Conservation (phyloP, 2,329 filamentous ascomycete species). For the Aspergillus melleus region DNA sequence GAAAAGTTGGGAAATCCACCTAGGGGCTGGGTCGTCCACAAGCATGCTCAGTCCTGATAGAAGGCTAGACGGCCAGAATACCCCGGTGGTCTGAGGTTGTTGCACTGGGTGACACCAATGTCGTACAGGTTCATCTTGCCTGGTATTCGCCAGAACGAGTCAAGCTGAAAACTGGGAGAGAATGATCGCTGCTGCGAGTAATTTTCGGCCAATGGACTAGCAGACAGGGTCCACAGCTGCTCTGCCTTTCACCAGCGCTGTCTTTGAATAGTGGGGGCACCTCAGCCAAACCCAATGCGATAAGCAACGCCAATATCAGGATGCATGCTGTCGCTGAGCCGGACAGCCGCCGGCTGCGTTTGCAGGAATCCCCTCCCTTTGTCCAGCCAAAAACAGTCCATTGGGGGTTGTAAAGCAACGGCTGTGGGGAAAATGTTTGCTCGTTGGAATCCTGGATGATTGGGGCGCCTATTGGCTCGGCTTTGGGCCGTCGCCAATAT, state of each 20-base stretch:
- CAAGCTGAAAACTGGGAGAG: constrained; percentile 20
- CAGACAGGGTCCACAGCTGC: constrained; percentile 5
- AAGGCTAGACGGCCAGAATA: constrained; percentile 23
- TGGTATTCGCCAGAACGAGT: constrained; percentile 28
- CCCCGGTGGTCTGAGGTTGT: constrained; percentile 33
- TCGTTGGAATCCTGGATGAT: constrained; percentile 12
- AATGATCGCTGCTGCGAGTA: constrained; percentile 3
- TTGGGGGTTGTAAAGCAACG: constrained; percentile 17
- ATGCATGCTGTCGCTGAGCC: constrained; percentile 13
- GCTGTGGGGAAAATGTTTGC: constrained; percentile 31
- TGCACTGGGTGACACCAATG: constrained; percentile 38
- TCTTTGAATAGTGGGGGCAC: constrained; percentile 1
- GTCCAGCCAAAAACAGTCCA: constrained; percentile 19
- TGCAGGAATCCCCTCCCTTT: constrained; percentile 22
- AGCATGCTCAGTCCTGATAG: constrained; percentile 15
- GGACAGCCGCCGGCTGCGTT: constrained; percentile 33
- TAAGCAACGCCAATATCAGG: constrained; percentile 2
- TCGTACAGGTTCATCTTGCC: constrained; percentile 33
- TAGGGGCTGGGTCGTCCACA: constrained; percentile 16
- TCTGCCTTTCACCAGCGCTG: constrained; percentile 5
- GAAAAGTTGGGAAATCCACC: constrained; percentile 7
- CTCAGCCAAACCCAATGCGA: constrained; percentile 2
- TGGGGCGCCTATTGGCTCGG: constrained; percentile 27
- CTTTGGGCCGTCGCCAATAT: constrained; percentile 20
- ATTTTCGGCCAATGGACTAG: constrained; percentile 20